A percentile compares a stretch with the other conserved stretches of the same genome.
These are phyloP conservation scores for Botryosphaeria dothidea DNA, from an alignment of 2,329 filamentous ascomycete genomes.

Conservation along the genomic window DNA sequence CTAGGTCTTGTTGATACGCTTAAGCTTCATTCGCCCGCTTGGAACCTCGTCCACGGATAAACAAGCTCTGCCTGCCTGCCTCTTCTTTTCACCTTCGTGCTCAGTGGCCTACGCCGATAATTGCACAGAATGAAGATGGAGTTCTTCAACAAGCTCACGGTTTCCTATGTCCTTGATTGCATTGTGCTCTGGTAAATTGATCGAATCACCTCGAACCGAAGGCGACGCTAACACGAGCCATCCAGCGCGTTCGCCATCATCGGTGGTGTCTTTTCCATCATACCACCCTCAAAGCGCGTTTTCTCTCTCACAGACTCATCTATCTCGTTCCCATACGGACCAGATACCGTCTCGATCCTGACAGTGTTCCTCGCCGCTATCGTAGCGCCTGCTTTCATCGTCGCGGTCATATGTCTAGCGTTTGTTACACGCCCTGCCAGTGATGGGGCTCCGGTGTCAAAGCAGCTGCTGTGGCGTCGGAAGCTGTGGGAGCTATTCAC, in stretches of 20 bases:
- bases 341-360: constrained; percentile 3
- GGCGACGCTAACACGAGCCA: background rate
- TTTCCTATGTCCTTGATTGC: too few species aligned
- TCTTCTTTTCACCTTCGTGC: too few species aligned
- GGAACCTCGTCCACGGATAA: too few species aligned
- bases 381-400: constrained; percentile 43
- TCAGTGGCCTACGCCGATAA: too few species aligned
- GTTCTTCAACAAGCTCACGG: too few species aligned
- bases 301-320: constrained; percentile 13
- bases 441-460: constrained; percentile 59
- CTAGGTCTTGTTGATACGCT: too few species aligned
- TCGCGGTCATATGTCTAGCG: constrained; percentile 66
- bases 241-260: background rate
- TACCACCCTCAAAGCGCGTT: background rate
- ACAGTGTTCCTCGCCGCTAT: background rate
- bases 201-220: background rate
- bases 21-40: too few species aligned
- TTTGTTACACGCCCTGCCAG: constrained; percentile 72
- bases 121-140: too few species aligned
- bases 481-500: constrained; percentile 45
- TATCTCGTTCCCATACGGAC: constrained; percentile 11
- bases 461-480: constrained; percentile 83
- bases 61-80: too few species aligned
- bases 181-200: constrained; percentile 8
- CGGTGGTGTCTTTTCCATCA: background rate